These are phyloP conservation scores for Cyberlindnera xylosilytica DNA, from an alignment of 805 yeast genomes.

Conservation along the genomic window DNA sequence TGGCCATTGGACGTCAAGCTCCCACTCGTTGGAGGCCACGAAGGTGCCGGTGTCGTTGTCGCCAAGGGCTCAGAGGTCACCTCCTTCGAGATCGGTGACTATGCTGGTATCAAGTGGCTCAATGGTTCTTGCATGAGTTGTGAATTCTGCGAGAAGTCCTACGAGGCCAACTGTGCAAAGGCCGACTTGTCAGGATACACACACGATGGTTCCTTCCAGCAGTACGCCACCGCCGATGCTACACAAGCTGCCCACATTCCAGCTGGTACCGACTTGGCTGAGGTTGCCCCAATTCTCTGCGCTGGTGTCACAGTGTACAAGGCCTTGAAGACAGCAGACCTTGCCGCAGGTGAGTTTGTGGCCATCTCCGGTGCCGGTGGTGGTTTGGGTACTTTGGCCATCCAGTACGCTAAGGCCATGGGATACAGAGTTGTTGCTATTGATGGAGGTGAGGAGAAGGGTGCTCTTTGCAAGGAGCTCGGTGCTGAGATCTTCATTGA, in stretches of 20 bases:
- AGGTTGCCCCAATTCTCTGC: constrained; percentile 60
- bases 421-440: constrained; percentile 68
- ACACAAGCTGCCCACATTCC: constrained; percentile 61
- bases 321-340: constrained; percentile 57
- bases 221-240: constrained; percentile 63
- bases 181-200: constrained; percentile 74
- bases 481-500: constrained; percentile 68
- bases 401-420: constrained; percentile 74
- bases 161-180: constrained; percentile 63
- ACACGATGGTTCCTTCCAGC: constrained; percentile 47
- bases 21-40: constrained; percentile 70
- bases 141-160: constrained; percentile 56
- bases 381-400: constrained; percentile 72
- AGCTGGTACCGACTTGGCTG: constrained; percentile 48
- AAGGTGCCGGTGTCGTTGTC: constrained; percentile 70
- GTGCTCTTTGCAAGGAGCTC: constrained; percentile 44
- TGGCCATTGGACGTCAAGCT: constrained; percentile 57
- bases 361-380: constrained; percentile 78
- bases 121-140: constrained; percentile 64
- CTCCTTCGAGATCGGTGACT: constrained; percentile 61
- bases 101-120: constrained; percentile 68
- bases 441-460: constrained; percentile 75
- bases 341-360: constrained; percentile 67
- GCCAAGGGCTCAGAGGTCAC: constrained; percentile 56
- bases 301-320: constrained; percentile 49